Evolutionary conservation across 1,284 basidiomycete genomes (phyloP).

Genomic region (Naganishia liquefaciens): DNA sequence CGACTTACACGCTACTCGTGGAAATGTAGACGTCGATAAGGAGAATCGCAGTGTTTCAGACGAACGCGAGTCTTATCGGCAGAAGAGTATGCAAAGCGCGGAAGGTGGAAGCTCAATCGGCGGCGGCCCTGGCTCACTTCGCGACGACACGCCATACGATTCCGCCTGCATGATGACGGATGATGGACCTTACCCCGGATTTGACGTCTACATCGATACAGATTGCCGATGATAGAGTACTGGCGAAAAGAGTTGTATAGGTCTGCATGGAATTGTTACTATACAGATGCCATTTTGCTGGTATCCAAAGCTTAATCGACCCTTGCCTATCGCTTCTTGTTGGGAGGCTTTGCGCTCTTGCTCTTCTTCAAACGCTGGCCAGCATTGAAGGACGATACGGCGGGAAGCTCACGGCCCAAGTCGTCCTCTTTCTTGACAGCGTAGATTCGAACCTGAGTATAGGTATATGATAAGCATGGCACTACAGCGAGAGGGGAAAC

Average conservation of each 20-base stretch:
- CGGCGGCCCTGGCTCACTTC: too few relatives aligned
- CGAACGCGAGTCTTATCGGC: neutral
- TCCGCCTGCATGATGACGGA: conserved; percentile 11
- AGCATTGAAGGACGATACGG: conserved; percentile 75
- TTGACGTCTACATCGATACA: conserved; percentile 12
- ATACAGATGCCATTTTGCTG: neutral
- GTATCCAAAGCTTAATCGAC: neutral
- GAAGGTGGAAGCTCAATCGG: too few relatives aligned
- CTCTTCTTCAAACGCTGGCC: conserved; percentile 79
- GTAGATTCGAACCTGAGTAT: conserved; percentile 76
- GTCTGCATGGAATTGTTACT: neutral
- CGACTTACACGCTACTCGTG: neutral
- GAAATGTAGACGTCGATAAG: neutral
- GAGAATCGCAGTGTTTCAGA: neutral
- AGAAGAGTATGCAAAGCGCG: too few relatives aligned
- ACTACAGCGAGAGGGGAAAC: conserved; percentile 41
- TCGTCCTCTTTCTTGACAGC: conserved; percentile 92
- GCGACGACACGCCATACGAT: neutral
- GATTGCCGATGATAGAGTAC: conserved; percentile 1
- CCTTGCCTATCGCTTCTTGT: conserved; percentile 23
- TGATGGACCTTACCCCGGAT: conserved; percentile 8
- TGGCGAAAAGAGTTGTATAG: neutral
- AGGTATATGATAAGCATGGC: conserved; percentile 7
- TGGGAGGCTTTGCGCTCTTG: conserved; percentile 27
- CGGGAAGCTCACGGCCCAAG: conserved; percentile 82